A percentile compares a stretch with the other conserved stretches of the same genome.
phyloP scores from a whole-genome alignment of 345 rosid species.

The Populus tremula region DNA sequence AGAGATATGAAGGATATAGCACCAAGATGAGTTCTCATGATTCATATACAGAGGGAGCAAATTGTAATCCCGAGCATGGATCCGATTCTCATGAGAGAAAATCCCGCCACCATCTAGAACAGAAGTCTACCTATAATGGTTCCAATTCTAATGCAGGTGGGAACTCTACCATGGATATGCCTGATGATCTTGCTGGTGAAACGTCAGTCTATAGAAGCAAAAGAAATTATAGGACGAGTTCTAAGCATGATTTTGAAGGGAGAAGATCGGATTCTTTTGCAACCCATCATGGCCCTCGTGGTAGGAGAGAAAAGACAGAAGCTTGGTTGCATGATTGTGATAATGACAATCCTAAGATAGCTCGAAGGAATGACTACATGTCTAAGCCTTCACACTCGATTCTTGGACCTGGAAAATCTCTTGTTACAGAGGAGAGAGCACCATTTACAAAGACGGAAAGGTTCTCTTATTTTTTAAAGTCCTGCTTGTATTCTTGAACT shows the following conservation, averaged over 20 bases:
- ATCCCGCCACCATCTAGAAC: constrained; percentile 38
- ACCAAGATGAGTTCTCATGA: constrained; percentile 43
- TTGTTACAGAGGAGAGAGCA: constrained; percentile 43
- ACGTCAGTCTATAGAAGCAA: constrained; percentile 32
- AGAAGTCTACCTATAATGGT: constrained; percentile 38
- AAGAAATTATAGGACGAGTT: constrained; percentile 34
- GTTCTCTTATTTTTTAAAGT: constrained; percentile 23
- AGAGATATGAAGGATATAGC: constrained; percentile 47
- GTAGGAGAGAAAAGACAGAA: constrained; percentile 36
- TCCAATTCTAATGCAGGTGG: constrained; percentile 35
- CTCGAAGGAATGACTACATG: constrained; percentile 37
- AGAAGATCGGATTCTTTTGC: constrained; percentile 39
- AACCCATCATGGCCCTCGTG: constrained; percentile 29
- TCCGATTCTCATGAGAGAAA: constrained; percentile 44
- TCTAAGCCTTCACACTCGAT: constrained; percentile 42
- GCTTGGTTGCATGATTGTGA: constrained; percentile 34
- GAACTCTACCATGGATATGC: constrained; percentile 37
- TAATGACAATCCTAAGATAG: constrained; percentile 24
- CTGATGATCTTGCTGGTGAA: constrained; percentile 45
- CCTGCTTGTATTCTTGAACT: neutral
- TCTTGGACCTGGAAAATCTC: constrained; percentile 38
- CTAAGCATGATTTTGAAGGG: constrained; percentile 46
- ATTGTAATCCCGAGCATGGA: constrained; percentile 27
- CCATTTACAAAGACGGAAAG: constrained; percentile 41
- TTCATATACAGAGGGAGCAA: constrained; percentile 40